A percentile compares a stretch with the other conserved stretches of the same genome.
Conservation (phyloP, 345 rosid genomes). For the Citrus unshiu region DNA sequence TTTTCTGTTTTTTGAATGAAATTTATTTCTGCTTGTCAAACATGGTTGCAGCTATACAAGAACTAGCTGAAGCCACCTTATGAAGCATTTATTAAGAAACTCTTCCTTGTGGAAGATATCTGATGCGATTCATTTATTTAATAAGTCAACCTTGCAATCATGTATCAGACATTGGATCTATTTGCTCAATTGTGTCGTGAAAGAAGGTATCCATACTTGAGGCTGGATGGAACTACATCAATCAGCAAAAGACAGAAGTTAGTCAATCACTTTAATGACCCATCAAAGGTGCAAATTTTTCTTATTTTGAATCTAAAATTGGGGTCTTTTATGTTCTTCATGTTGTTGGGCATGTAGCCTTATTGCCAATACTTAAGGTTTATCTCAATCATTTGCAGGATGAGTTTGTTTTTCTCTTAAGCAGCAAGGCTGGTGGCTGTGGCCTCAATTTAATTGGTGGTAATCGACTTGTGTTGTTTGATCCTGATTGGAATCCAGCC, state of each 20-base stretch:
- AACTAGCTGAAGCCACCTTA: not conserved
- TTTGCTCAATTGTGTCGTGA: constrained; percentile 97
- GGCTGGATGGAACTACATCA: constrained; percentile 95
- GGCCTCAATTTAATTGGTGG: constrained; percentile 97
- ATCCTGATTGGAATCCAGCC: constrained; percentile 99
- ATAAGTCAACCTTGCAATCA: constrained; percentile 11
- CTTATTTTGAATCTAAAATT: not conserved
- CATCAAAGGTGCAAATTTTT: constrained; percentile 54
- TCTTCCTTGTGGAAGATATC: constrained; percentile 2
- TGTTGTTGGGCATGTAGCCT: not conserved
- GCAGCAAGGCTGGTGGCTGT: constrained; percentile 99
- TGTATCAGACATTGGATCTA: constrained; percentile 86
- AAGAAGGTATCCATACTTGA: constrained; percentile 87
- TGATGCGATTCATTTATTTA: constrained; percentile 12
- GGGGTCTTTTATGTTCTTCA: not conserved
- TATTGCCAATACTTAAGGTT: constrained; percentile 1
- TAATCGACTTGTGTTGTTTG: constrained; percentile 88
- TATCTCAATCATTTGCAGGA: constrained; percentile 48
- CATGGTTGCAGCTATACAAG: not conserved
- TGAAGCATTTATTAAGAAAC: not conserved
- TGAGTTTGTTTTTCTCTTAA: constrained; percentile 91
- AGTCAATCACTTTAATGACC: constrained; percentile 85
- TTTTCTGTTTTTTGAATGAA: not conserved
- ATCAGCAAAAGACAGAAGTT: constrained; percentile 95
- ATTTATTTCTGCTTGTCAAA: constrained; percentile 5